phyloP scores from a whole-genome alignment of 495 filamentous ascomycete genomes.

The Chlorociboria aeruginascens region DNA sequence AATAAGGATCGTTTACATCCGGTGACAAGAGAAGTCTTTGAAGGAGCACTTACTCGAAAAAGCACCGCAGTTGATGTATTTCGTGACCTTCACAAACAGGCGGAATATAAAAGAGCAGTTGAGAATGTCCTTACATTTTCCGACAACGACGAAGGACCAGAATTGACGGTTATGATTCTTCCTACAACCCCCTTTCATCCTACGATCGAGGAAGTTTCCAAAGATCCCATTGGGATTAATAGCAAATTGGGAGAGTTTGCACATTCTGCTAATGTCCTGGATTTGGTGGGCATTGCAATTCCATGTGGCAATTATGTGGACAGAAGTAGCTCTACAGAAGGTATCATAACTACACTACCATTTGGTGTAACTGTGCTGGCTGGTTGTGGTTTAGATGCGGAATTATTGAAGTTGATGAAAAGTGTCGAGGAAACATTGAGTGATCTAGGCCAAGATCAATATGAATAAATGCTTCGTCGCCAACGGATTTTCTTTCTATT shows the following conservation, averaged over 20 bases:
- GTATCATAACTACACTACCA: constrained; percentile 30
- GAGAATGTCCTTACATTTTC: constrained; percentile 25
- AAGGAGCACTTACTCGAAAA: constrained; percentile 27
- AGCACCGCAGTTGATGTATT: constrained; percentile 41
- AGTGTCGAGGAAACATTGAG: constrained; percentile 30
- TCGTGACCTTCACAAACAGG: constrained; percentile 33
- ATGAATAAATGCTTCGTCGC: too few relatives aligned
- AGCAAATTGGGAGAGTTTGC: constrained; percentile 46
- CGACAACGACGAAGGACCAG: constrained; percentile 17
- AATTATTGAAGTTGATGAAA: constrained; percentile 37
- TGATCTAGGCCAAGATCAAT: not conserved
- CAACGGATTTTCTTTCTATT: not conserved
- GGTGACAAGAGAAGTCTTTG: constrained; percentile 40
- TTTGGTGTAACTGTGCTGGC: constrained; percentile 55
- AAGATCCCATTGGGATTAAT: constrained; percentile 43
- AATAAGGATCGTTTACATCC: constrained; percentile 34
- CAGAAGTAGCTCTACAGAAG: constrained; percentile 11
- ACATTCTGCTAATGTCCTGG: constrained; percentile 52
- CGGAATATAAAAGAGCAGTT: constrained; percentile 31
- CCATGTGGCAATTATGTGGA: constrained; percentile 30
- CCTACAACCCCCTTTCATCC: constrained; percentile 49
- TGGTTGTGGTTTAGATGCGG: constrained; percentile 38
- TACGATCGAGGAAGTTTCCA: constrained; percentile 40
- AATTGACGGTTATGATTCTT: constrained; percentile 45
- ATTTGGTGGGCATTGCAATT: constrained; percentile 46